Percentiles rank a stretch among this genome's conserved stretches.
Conservation (phyloP, 2,329 filamentous ascomycete species). For the Ophiostoma sp. region DNA sequence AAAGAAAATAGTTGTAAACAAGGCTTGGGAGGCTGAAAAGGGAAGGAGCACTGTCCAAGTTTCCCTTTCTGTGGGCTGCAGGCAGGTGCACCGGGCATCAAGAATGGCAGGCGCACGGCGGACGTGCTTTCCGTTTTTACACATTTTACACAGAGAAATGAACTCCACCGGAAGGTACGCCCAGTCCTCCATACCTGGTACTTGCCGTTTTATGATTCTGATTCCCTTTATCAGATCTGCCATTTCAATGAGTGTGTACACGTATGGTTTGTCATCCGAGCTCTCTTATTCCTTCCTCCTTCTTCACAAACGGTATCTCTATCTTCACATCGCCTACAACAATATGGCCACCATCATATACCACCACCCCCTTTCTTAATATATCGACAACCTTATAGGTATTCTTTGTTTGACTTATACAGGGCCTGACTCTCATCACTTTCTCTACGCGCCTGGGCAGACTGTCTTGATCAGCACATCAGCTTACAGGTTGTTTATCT, state of each 20-base stretch:
- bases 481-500: background rate
- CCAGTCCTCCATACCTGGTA: background rate
- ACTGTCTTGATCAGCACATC: background rate
- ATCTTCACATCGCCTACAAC: background rate
- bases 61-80: background rate
- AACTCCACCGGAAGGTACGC: background rate
- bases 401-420: background rate
- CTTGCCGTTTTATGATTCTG: background rate
- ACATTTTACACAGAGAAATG: background rate
- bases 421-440: background rate
- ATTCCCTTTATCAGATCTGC: background rate
- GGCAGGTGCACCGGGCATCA: background rate
- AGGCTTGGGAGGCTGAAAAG: background rate
- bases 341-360: too few species aligned
- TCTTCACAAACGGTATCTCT: background rate
- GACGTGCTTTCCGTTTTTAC: slow-evolving; percentile 4
- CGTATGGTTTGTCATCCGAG: background rate
- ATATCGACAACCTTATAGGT: background rate
- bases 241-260: background rate
- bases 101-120: background rate
- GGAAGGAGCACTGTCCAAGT: background rate
- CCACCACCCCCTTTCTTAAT: background rate
- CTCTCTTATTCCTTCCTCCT: background rate
- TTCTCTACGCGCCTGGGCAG: background rate
- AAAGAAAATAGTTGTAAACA: background rate